Percentiles rank a stretch among this genome's conserved stretches.
Evolutionary conservation across 2,329 filamentous ascomycete species (phyloP).

Genomic region (Dryadomyces quercus-mongolicae): DNA sequence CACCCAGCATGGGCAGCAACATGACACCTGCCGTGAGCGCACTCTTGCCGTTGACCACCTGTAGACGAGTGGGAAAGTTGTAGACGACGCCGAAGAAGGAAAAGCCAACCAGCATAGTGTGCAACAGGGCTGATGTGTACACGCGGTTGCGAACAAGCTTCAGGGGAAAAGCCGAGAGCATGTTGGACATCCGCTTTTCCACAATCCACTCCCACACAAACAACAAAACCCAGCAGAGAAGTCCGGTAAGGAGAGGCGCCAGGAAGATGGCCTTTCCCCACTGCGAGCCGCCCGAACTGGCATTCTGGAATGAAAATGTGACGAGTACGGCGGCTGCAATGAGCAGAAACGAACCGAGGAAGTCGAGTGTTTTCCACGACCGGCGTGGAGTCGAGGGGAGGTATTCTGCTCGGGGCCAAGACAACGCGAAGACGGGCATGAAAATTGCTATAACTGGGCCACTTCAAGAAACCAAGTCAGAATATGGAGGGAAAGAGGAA

Average conservation of each 20-base stretch:
- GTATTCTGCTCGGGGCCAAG: conserved; percentile 35
- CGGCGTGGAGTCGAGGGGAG: conserved; percentile 25
- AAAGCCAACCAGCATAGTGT: conserved; percentile 37
- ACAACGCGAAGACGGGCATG: conserved; percentile 30
- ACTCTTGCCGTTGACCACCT: conserved; percentile 35
- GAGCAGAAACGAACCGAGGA: conserved; percentile 39
- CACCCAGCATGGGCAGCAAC: conserved; percentile 40
- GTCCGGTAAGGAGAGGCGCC: conserved; percentile 26
- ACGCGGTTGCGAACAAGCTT: conserved; percentile 33
- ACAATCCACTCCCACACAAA: conserved; percentile 27
- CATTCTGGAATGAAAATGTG: conserved; percentile 46
- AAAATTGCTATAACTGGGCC: conserved; percentile 37
- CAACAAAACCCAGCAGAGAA: conserved; percentile 22
- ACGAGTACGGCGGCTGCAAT: conserved; percentile 41
- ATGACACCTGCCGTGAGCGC: conserved; percentile 35
- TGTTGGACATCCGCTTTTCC: conserved; percentile 18
- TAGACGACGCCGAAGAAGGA: conserved; percentile 37
- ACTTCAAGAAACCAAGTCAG: conserved; percentile 22
- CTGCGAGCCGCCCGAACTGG: conserved; percentile 21
- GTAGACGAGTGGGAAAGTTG: conserved; percentile 33
- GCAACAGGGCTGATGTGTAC: conserved; percentile 29
- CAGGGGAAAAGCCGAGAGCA: conserved; percentile 34
- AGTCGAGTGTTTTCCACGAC: conserved; percentile 39
- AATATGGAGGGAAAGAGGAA: background rate
- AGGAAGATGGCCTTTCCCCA: conserved; percentile 32